Base-by-base conservation (phyloP, 495 filamentous ascomycete genomes). In the Pyronema omphalodes region DNA sequence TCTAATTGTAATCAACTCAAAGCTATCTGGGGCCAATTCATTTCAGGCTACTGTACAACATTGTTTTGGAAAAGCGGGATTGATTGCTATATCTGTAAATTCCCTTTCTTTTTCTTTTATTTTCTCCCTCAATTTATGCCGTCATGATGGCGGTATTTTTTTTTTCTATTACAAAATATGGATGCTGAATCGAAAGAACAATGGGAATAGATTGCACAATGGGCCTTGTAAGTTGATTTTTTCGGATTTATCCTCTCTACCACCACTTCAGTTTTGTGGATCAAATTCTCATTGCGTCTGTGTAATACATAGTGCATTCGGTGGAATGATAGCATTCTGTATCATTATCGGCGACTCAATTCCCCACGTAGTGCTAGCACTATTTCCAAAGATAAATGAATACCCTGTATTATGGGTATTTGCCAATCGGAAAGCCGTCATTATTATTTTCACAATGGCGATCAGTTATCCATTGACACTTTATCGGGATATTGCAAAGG, bases 401-500 rank as follows among this genome's bases (percentile, higher is more conserved):
- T 77, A 81, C 66, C 74, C 83, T 3, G 81, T 95, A 14, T 69
- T 94, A 14, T 82, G 84, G 69, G 73, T 94, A 51, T 66, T 96
- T 53, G 84, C 82, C 8, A 78, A 93, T 65, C 75, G 91, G 62
- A 73, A 79, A 60, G 83, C 79, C 19, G 79, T 89, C 35, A 98
- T 96, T 68, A 75, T 89, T 8, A 66, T 95, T 53, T 86, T 93
- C 64, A 82, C 83, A 53, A 54, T 94, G 55, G 78, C 83, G 35
- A 71, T 96, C 33, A 94, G 88, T n/a, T 98, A 85, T 63, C 91
- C 91, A 6, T 67, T 98, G 53, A 86, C 86, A 53, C 68, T 96
- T 49, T 96, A 98, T 73, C 71, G 91, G 60, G 91, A 98, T 69
- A 96, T 98, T 74, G 85, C 91, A 29, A 95, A 95, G 78, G 88